Percentiles rank a stretch among this genome's conserved stretches.
phyloP scores from a whole-genome alignment of 2,329 filamentous ascomycete species.

The Alternaria ethzedia region DNA sequence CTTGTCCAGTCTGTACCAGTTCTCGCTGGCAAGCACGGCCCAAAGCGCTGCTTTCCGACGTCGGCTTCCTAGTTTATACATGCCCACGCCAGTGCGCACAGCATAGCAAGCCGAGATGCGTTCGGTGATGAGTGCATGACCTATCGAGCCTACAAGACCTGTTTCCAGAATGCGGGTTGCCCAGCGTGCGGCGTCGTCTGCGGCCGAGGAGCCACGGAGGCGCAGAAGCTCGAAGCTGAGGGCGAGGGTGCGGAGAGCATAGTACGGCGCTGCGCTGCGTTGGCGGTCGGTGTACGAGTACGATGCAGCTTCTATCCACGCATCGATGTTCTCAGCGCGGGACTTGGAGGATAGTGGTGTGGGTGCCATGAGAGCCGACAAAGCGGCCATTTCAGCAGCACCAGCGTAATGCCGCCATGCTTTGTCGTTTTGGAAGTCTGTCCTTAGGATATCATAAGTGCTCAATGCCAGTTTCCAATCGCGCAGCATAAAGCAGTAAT shows the following conservation, averaged over 20 bases:
- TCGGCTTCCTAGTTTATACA: constrained; percentile 72
- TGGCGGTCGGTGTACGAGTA: constrained; percentile 83
- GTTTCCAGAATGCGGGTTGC: constrained; percentile 76
- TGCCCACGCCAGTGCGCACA: constrained; percentile 71
- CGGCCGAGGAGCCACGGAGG: constrained; percentile 76
- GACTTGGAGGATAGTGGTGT: constrained; percentile 75
- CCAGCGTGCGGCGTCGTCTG: constrained; percentile 89
- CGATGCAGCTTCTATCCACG: constrained; percentile 85
- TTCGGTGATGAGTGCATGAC: constrained; percentile 84
- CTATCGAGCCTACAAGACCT: constrained; percentile 74
- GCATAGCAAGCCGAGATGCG: constrained; percentile 84
- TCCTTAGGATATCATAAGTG: constrained; percentile 87
- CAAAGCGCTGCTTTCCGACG: constrained; percentile 87
- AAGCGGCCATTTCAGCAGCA: constrained; percentile 91
- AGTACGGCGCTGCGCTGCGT: constrained; percentile 78
- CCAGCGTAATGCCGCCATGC: constrained; percentile 96
- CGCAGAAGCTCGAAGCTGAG: constrained; percentile 83
- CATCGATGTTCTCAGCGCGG: constrained; percentile 80
- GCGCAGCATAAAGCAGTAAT: constrained; percentile 95
- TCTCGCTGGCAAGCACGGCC: constrained; percentile 81
- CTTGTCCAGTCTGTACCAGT: constrained; percentile 80
- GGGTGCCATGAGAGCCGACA: constrained; percentile 80
- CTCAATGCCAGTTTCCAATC: constrained; percentile 94
- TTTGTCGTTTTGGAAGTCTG: constrained; percentile 93
- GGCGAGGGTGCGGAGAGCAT: constrained; percentile 77